Evolutionary conservation across 495 filamentous ascomycete genomes (phyloP).

Genomic region (Polyplosphaeria fusca): DNA sequence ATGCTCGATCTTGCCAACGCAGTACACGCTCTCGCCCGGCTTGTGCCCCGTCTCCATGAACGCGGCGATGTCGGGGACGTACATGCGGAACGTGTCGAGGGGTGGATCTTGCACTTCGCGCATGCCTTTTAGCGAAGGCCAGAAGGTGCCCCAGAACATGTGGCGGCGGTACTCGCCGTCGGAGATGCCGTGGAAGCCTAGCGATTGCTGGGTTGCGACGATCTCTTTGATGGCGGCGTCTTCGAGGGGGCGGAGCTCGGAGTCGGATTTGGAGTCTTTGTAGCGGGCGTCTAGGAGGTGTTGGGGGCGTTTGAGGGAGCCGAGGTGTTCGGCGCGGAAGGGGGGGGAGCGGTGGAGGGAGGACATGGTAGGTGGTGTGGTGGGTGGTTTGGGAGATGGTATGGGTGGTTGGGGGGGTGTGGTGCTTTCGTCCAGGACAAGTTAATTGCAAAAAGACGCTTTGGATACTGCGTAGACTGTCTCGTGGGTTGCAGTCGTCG

Average conservation of each 20-base stretch:
- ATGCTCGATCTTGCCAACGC: constrained; percentile 50
- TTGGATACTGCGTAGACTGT: no score
- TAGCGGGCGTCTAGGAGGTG: constrained; percentile 55
- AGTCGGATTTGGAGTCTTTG: constrained; percentile 48
- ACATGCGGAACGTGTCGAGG: constrained; percentile 63
- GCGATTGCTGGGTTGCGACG: constrained; percentile 61
- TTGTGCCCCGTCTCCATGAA: constrained; percentile 69
- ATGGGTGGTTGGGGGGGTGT: no score
- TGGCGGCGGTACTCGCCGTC: constrained; percentile 58
- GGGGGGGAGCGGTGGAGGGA: constrained; percentile 49
- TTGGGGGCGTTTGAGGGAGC: constrained; percentile 73
- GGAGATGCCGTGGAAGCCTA: constrained; percentile 65
- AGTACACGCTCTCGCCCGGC: constrained; percentile 71
- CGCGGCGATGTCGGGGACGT: constrained; percentile 76
- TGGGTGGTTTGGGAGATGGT: neutral
- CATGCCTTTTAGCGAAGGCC: constrained; percentile 71
- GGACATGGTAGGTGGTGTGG: neutral
- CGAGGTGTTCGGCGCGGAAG: constrained; percentile 81
- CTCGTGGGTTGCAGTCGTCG: no score
- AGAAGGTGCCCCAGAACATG: constrained; percentile 71
- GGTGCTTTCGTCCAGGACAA: no score
- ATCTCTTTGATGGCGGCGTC: constrained; percentile 65
- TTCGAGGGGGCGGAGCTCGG: constrained; percentile 52
- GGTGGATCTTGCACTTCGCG: constrained; percentile 58
- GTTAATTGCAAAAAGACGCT: no score